These are phyloP conservation scores for Populus hybrid DNA, from an alignment of 441 rosid species.

Conservation along the genomic window DNA sequence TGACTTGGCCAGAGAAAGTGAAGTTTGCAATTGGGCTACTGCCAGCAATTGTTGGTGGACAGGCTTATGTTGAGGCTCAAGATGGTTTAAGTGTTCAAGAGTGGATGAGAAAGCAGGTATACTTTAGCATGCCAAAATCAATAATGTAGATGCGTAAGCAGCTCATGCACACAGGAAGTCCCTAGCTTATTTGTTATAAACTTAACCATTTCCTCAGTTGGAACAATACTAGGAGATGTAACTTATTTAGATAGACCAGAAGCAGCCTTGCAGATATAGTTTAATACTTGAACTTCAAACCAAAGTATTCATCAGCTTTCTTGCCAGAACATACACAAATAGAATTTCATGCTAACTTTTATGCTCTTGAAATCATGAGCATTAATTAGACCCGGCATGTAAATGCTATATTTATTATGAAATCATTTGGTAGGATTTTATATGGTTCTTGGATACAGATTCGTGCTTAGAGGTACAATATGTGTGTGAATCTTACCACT, in stretches of 20 bases:
- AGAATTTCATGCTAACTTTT: background rate
- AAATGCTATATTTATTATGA: background rate
- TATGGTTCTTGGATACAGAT: background rate
- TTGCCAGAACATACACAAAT: background rate
- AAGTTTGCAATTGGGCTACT: conserved; percentile 95
- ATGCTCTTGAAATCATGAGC: background rate
- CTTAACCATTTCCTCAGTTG: background rate
- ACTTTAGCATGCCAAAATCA: conserved; percentile 7
- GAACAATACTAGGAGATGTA: background rate
- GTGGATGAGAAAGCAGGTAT: conserved; percentile 92
- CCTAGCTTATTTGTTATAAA: too few species aligned
- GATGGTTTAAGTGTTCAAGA: conserved; percentile 83
- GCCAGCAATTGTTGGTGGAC: conserved; percentile 91
- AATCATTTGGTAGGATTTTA: too few species aligned
- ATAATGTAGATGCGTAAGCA: background rate
- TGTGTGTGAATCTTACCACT: background rate
- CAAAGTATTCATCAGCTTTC: too few species aligned
- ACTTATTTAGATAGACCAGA: background rate
- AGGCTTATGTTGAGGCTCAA: conserved; percentile 93
- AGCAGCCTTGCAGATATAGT: background rate
- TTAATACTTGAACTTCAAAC: background rate
- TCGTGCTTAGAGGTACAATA: background rate
- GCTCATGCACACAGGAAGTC: background rate
- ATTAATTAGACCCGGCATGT: background rate
- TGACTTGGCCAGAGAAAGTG: conserved; percentile 94